These are phyloP conservation scores for Brassica carinata DNA, from an alignment of 345 rosid genomes.

Conservation along the genomic window DNA sequence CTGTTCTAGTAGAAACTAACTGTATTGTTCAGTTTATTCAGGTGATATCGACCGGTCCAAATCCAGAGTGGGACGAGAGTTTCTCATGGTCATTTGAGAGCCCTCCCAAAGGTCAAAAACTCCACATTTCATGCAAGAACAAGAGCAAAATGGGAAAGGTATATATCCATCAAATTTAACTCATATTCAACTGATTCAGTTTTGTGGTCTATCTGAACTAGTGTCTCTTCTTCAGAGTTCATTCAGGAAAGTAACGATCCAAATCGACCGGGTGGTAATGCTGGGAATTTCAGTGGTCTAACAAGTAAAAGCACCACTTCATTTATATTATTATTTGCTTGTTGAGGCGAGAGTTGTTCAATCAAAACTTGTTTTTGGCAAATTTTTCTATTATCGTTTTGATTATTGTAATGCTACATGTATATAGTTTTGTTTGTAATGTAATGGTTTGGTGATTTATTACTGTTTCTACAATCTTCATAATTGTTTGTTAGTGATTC, in stretches of 20 bases:
- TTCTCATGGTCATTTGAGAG: slow-evolving; percentile 96
- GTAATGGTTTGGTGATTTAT: not conserved
- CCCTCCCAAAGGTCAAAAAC: slow-evolving; percentile 99
- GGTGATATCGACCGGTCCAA: slow-evolving; percentile 94
- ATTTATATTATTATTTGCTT: not conserved
- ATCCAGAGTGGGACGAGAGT: slow-evolving; percentile 98
- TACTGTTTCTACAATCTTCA: not conserved
- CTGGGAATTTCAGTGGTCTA: slow-evolving; percentile 98
- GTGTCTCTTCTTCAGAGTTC: slow-evolving; percentile 36
- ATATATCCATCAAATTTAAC: not conserved
- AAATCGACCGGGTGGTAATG: slow-evolving; percentile 94
- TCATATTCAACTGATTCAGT: not conserved
- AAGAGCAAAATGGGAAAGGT: slow-evolving; percentile 99
- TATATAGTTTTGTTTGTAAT: not conserved
- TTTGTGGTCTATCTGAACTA: not conserved
- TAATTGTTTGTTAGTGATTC: slow-evolving; percentile 21
- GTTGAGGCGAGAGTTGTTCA: not conserved
- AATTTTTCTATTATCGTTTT: not conserved
- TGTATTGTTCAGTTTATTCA: slow-evolving; percentile 14
- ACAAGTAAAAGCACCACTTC: slow-evolving; percentile 45
- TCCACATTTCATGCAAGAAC: slow-evolving; percentile 95
- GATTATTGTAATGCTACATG: not conserved
- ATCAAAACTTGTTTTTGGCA: not conserved
- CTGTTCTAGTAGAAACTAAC: slow-evolving; percentile 49
- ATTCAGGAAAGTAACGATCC: slow-evolving; percentile 95